Conservation (phyloP, 1,284 basidiomycete genomes). For the Pholiota adiposa region DNA sequence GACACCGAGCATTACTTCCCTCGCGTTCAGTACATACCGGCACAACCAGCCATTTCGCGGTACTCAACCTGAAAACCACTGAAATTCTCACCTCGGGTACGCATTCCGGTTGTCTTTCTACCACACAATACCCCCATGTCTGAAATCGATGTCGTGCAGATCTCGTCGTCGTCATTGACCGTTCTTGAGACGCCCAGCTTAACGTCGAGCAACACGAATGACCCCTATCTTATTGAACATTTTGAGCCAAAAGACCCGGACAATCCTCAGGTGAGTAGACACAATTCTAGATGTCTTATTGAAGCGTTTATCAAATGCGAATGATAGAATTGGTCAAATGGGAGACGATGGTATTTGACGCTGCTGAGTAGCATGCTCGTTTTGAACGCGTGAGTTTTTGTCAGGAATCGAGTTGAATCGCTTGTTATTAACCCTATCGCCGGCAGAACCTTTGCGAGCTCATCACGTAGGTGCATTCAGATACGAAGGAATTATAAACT, state of each 20-base stretch:
- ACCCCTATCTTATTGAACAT: conserved; percentile 21
- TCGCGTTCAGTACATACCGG: not conserved
- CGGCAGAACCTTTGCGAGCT: conserved; percentile 59
- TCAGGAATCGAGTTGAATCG: not conserved
- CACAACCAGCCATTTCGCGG: not conserved
- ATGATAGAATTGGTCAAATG: conserved; percentile 41
- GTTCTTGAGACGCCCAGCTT: not conserved
- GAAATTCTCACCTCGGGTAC: not conserved
- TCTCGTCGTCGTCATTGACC: conserved; percentile 14
- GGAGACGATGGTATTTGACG: conserved; percentile 55
- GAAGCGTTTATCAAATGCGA: not conserved
- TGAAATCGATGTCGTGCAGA: conserved; percentile 1
- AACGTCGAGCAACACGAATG: not conserved
- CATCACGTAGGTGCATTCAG: conserved; percentile 44
- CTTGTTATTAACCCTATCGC: conserved; percentile 13
- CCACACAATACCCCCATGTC: not conserved
- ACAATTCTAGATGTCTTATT: not conserved
- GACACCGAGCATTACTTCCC: not conserved
- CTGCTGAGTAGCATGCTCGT: conserved; percentile 62
- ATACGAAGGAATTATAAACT: not conserved
- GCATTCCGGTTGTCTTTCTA: not conserved
- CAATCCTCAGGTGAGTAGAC: conserved; percentile 40
- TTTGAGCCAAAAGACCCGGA: conserved; percentile 38
- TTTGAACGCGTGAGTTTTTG: conserved; percentile 58
- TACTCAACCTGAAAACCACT: not conserved